Conservation (phyloP, 148 eudicot genomes). For the Fallopia convolvulus region DNA sequence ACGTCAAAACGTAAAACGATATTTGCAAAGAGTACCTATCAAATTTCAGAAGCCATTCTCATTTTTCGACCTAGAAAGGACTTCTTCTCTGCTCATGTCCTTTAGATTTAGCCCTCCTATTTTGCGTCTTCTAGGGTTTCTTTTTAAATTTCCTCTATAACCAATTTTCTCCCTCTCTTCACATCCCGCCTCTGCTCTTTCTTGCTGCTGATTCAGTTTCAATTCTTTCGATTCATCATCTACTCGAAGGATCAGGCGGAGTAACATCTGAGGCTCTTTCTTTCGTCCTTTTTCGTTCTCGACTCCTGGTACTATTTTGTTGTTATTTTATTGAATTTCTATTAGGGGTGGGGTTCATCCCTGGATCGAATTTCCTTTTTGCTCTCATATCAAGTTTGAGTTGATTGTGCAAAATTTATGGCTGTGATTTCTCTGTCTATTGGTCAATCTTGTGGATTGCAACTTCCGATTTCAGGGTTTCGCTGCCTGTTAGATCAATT, state of each 20-base stretch:
- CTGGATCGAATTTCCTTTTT: no score
- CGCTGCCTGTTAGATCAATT: neutral
- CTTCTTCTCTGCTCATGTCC: neutral
- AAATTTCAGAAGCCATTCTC: neutral
- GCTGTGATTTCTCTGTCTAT: neutral
- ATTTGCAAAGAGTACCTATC: neutral
- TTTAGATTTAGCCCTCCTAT: neutral
- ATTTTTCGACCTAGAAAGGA: neutral
- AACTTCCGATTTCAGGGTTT: neutral
- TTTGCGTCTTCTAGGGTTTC: conserved; percentile 2
- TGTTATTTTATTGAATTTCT: no score
- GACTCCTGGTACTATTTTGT: neutral
- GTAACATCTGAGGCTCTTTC: neutral
- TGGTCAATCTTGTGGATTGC: neutral
- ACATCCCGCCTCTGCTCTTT: neutral
- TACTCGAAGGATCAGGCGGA: neutral
- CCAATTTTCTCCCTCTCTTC: neutral
- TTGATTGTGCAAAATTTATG: neutral
- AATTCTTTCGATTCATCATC: neutral
- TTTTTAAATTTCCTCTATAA: neutral
- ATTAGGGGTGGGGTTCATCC: no score
- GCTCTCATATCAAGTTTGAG: neutral
- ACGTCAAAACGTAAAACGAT: neutral
- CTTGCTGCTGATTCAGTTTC: neutral
- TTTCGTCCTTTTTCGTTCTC: neutral